phyloP scores from a whole-genome alignment of 306 rosid genomes.

The Abrus pulchellus region DNA sequence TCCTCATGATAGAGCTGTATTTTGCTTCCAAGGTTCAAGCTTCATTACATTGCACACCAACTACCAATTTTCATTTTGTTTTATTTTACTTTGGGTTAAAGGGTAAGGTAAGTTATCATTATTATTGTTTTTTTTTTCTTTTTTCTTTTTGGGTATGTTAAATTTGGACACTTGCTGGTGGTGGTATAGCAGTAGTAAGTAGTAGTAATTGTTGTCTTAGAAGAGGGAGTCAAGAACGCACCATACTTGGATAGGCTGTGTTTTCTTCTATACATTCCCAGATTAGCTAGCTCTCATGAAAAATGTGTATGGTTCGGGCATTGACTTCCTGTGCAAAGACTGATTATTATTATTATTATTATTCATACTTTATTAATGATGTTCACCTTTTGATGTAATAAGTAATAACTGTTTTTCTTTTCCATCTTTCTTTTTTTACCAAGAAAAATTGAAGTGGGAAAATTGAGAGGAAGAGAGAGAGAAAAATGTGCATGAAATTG shows the following conservation, averaged over 20 bases:
- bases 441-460: too few species aligned
- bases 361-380: slow-evolving; percentile 33
- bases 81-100: neutral
- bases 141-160: neutral
- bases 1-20: slow-evolving; percentile 51
- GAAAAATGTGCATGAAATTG: slow-evolving; percentile 25
- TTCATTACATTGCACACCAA: slow-evolving; percentile 80
- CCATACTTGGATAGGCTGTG: slow-evolving; percentile 57
- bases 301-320: slow-evolving; percentile 95
- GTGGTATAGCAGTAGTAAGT: neutral
- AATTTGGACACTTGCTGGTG: neutral
- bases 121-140: neutral
- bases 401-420: neutral
- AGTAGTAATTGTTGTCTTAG: slow-evolving; percentile 29
- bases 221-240: slow-evolving; percentile 99
- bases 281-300: slow-evolving; percentile 42
- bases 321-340: slow-evolving; percentile 81
- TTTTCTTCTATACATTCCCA: slow-evolving; percentile 32
- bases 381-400: slow-evolving; percentile 31
- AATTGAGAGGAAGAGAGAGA: neutral
- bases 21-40: slow-evolving; percentile 54
- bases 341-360: slow-evolving; percentile 41
- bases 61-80: slow-evolving; percentile 42
- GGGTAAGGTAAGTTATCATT: slow-evolving; percentile 11
- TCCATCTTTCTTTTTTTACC: too few species aligned